phyloP scores from a whole-genome alignment of 2,329 filamentous ascomycete species.

The Aspergillus japonicus region DNA sequence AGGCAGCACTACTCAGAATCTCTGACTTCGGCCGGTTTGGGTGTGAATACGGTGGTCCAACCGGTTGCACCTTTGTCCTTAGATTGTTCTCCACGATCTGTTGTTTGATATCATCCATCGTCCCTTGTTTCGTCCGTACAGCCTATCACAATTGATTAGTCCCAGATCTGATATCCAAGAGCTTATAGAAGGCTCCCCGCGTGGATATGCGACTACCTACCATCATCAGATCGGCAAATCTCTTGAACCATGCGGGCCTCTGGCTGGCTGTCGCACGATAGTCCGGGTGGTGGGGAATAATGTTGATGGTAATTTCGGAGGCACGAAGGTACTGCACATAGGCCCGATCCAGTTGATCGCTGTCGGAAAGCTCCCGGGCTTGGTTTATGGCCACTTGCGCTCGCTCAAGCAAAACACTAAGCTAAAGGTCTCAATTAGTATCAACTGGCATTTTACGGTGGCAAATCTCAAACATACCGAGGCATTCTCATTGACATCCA shows the following conservation, averaged over 20 bases:
- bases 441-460: neutral
- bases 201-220: conserved; percentile 20
- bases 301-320: conserved; percentile 72
- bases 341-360: conserved; percentile 62
- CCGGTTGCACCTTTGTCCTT: conserved; percentile 29
- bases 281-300: conserved; percentile 73
- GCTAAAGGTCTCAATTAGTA: conserved; percentile 27
- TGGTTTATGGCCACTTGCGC: conserved; percentile 39
- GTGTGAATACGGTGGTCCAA: conserved; percentile 12
- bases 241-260: conserved; percentile 48
- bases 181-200: neutral
- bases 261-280: conserved; percentile 64
- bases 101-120: conserved; percentile 43
- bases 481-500: conserved; percentile 33
- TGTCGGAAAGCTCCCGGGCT: conserved; percentile 32
- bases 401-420: conserved; percentile 33
- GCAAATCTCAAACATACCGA: conserved; percentile 27
- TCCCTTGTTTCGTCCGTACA: conserved; percentile 42
- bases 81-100: conserved; percentile 41
- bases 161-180: conserved; percentile 11
- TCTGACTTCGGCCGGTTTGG: conserved; percentile 13
- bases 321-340: conserved; percentile 83
- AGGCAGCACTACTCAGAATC: conserved; percentile 11
- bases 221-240: conserved; percentile 53
- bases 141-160: conserved; percentile 23